Evolutionary conservation across 2,329 filamentous ascomycete genomes (phyloP), one percentile per base, ranked within the genome.

Genomic region (Botrytis fabae): DNA sequence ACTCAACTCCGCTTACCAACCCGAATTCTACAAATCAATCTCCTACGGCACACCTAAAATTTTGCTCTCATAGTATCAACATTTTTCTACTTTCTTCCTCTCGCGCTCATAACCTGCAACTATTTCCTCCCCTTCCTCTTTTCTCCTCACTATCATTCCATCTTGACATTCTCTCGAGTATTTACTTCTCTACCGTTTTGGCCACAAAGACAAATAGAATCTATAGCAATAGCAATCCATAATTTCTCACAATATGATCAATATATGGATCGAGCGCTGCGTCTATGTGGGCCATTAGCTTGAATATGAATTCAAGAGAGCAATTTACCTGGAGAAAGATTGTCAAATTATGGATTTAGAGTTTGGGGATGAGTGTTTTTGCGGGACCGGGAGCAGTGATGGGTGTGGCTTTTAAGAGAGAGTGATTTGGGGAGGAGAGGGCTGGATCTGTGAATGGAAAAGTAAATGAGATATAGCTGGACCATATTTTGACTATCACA

Each of bases 291-390:
- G 12, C 48, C 6, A 14, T 51, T 5, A n/a, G 4, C 2, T 16
- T 51, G 25, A 16, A n/a, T 7, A 51, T 14, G 1, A n/a, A n/a
- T 7, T 51, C 25, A 5, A 51, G 12, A n/a, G 5, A 51, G 14
- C 12, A 16, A 14, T 2, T 2, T 51, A n/a, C 25, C 10, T 14
- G 25, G 48, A 6, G 12, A n/a, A 12, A n/a, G 1, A 0, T 3
- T 12, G 1, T 5, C 4, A n/a, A 16, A 1, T 6, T 51, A n/a
- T 3, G 12, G 12, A 51, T n/a, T n/a, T n/a, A 2, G 48, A 51
- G 48, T 51, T 14, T 51, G 5, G 48, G 25, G 0, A 5, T 51
- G 2, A 2, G 4, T 25, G 1, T 25, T 25, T n/a, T 25, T 2
- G 22, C 10, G 22, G 46, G 22, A 6, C 46, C 46, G 22, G 22